Conservation (phyloP, 495 filamentous ascomycete genomes). For the Achaetomiella virescens region DNA sequence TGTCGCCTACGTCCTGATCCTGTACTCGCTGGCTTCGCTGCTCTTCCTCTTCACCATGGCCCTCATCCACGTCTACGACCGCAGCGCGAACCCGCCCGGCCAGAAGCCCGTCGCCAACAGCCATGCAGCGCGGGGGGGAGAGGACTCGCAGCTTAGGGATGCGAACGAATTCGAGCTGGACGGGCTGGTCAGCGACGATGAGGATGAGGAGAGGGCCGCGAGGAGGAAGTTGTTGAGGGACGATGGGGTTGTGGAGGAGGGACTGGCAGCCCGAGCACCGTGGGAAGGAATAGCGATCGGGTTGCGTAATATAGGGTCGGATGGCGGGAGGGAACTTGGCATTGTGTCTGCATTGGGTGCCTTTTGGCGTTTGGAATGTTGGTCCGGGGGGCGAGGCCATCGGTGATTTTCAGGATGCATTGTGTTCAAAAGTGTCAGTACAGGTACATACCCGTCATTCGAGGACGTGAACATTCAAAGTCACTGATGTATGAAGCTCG, state of each 20-base stretch:
- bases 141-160: conserved; percentile 53
- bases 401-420: too few species aligned
- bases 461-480: too few species aligned
- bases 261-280: conserved; percentile 32
- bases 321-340: not conserved
- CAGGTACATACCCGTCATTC: too few species aligned
- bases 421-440: too few species aligned
- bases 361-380: not conserved
- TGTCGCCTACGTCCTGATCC: conserved; percentile 83
- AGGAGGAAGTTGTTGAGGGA: conserved; percentile 33
- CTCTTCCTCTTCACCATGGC: conserved; percentile 84
- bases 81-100: conserved; percentile 32
- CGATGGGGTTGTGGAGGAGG: conserved; percentile 28
- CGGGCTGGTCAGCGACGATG: conserved; percentile 80
- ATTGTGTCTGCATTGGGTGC: not conserved
- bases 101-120: conserved; percentile 19
- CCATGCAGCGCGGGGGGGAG: conserved; percentile 30
- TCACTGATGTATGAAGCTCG: too few species aligned
- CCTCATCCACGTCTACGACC: conserved; percentile 76
- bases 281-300: conserved; percentile 29
- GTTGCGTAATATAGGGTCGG: conserved; percentile 3
- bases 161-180: conserved; percentile 89
- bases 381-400: too few species aligned
- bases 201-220: conserved; percentile 49
- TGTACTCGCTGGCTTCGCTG: conserved; percentile 85